Base-by-base conservation (phyloP, 768 basidiomycete species). In the Boletus huronensis region DNA sequence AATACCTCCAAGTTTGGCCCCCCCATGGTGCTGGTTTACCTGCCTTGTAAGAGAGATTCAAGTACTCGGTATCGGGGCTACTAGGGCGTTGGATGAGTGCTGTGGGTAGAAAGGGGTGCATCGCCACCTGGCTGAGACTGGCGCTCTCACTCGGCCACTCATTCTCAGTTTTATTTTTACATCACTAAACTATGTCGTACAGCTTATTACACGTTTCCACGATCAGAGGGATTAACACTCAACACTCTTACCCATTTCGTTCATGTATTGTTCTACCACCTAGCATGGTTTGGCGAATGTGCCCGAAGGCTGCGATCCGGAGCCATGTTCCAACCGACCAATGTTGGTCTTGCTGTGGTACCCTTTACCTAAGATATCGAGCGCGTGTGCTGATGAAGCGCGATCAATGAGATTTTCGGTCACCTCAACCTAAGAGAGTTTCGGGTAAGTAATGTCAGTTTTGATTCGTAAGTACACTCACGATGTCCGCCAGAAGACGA, bases 1-100 rank as follows among this genome's bases (percentile, higher is more conserved):
- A 93, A 91, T 17, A 93, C 80, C 71, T 94, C 92, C 50, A 94
- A 83, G 68, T 88, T 90, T 34, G 89, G 83, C 11, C 88, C 85
- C 3, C 78, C 88, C 88, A 89, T 81, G 73, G 41, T 31, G 41
- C 17, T 85, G 82, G 56, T 49, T 35, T 43, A 32, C 44, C 26
- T 31, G 52, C 82, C 44, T 89, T 74, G 66, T 87, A 87, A 1
- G 88, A 81, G n/a, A 84, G 74, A 0, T 68, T 72, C 29, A 73
- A 70, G 23, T 25, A 13, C 21, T 11, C 21, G 5, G 17, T 8
- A 34, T 31, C 29, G 29, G 29, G 11, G 29, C 29, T 31, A 31
- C 23, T 25, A 25, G 23, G 23, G 23, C 23, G 11, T 10, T 29
- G 29, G 10, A 29, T 29, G 10, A 29, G 3, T 29, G 10, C 29